Evolutionary conservation across 1,284 basidiomycete genomes (phyloP).

Genomic region (Exsudoporus floridanus): DNA sequence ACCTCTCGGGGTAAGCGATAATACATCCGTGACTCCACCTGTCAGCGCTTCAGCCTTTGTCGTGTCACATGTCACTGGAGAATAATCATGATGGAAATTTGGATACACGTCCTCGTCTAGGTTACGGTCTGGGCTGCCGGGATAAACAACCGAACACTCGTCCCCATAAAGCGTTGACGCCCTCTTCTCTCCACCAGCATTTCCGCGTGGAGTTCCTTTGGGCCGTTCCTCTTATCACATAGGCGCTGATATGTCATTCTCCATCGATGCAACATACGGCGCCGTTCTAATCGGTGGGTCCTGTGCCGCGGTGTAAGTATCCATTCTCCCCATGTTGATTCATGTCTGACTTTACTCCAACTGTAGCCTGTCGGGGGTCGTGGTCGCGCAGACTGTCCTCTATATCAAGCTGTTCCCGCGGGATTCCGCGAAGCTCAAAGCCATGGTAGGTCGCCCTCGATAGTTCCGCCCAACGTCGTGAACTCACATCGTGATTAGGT

Average conservation of each 20-base stretch:
- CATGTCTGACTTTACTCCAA: neutral
- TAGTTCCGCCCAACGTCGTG: neutral
- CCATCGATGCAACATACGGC: constrained; percentile 37
- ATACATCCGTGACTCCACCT: too few relatives aligned
- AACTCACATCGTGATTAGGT: constrained; percentile 20
- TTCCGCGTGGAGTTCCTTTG: neutral
- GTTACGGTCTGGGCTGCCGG: neutral
- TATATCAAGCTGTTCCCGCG: constrained; percentile 45
- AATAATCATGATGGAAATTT: too few relatives aligned
- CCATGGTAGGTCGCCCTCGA: constrained; percentile 36
- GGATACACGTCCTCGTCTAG: neutral
- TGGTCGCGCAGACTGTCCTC: constrained; percentile 41
- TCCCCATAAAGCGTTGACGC: neutral
- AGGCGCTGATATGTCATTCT: constrained; percentile 4
- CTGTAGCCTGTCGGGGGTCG: constrained; percentile 45
- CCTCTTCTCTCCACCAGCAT: neutral
- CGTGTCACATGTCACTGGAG: too few relatives aligned
- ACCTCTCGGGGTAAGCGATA: too few relatives aligned
- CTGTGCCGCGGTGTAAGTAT: constrained; percentile 39
- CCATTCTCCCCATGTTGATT: neutral
- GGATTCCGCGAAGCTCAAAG: constrained; percentile 37
- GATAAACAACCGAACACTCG: neutral
- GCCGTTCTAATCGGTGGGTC: constrained; percentile 46
- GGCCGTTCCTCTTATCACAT: neutral
- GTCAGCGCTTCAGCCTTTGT: too few relatives aligned